Percentiles rank a stretch among this genome's conserved stretches.
Evolutionary conservation across 257 asterid species (phyloP).

Genomic region (Misopates orontium): DNA sequence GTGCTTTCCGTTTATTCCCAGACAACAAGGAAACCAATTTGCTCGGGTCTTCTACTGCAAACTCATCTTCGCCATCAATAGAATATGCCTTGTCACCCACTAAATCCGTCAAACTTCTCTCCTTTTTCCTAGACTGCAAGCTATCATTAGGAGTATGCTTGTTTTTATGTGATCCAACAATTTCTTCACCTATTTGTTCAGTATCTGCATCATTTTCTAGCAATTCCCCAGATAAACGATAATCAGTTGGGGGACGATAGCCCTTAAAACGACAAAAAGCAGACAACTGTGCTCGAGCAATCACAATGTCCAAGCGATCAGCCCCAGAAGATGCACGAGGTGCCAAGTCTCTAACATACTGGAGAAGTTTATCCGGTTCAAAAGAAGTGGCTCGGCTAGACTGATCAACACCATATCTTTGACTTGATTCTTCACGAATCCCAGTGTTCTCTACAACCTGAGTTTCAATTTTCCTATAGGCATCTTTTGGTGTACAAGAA

Average conservation of each 20-base stretch:
- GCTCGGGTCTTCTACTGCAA: constrained; percentile 33
- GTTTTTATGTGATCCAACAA: constrained; percentile 38
- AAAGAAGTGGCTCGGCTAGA: constrained; percentile 55
- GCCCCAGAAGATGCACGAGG: constrained; percentile 48
- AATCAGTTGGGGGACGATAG: constrained; percentile 44
- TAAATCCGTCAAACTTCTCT: constrained; percentile 66
- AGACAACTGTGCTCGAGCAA: constrained; percentile 70
- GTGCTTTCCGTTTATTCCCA: constrained; percentile 58
- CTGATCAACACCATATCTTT: constrained; percentile 66
- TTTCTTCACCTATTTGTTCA: constrained; percentile 30
- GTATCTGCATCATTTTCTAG: constrained; percentile 44
- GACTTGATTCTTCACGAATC: constrained; percentile 73
- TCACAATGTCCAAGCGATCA: constrained; percentile 64
- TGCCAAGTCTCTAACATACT: constrained; percentile 57
- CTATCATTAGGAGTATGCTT: constrained; percentile 47
- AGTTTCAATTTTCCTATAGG: constrained; percentile 44
- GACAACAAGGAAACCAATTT: constrained; percentile 33
- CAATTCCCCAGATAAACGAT: constrained; percentile 48
- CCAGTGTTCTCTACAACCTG: constrained; percentile 84
- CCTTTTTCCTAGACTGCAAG: constrained; percentile 53
- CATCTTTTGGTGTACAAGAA: constrained; percentile 63
- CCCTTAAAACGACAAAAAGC: constrained; percentile 74
- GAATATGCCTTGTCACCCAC: constrained; percentile 49
- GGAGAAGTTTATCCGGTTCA: constrained; percentile 68
- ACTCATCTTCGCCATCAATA: constrained; percentile 55